Conservation (phyloP, 768 basidiomycete species). For the Mycena haematopus region DNA sequence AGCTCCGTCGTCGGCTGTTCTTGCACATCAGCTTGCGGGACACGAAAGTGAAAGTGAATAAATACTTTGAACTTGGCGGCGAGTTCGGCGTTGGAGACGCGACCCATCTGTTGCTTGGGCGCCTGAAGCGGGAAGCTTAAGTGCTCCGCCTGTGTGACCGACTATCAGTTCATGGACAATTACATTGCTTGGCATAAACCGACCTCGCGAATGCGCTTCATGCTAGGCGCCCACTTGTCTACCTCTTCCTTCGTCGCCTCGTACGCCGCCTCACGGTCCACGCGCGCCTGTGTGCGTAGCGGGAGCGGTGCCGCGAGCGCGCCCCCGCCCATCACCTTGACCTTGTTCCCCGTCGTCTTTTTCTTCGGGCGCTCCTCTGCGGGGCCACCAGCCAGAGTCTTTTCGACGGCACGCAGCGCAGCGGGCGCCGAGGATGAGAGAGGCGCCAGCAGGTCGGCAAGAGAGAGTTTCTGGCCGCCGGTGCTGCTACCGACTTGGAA, state of each 20-base stretch:
- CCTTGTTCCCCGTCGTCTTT: constrained; percentile 60
- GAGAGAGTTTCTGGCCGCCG: constrained; percentile 61
- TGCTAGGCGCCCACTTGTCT: constrained; percentile 91
- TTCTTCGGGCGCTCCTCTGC: constrained; percentile 36
- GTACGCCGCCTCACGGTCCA: constrained; percentile 94
- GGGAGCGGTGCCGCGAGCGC: constrained; percentile 84
- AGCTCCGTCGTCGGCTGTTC: constrained; percentile 80
- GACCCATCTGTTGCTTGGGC: constrained; percentile 46
- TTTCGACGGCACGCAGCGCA: constrained; percentile 69
- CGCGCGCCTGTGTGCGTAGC: constrained; percentile 83
- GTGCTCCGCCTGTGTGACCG: constrained; percentile 71
- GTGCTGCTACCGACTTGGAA: constrained; percentile 61
- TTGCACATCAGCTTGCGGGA: background rate
- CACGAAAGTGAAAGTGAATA: background rate
- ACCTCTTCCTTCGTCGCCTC: constrained; percentile 92
- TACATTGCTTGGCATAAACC: constrained; percentile 19
- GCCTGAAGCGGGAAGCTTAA: constrained; percentile 86
- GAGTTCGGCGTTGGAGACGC: constrained; percentile 75
- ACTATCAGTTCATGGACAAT: constrained; percentile 5
- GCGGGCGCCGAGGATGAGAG: constrained; percentile 67
- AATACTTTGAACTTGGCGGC: constrained; percentile 85
- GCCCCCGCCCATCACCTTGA: constrained; percentile 40
- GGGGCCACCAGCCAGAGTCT: constrained; percentile 41
- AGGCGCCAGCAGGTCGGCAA: constrained; percentile 81
- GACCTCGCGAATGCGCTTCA: constrained; percentile 91